phyloP scores from a whole-genome alignment of 2,329 filamentous ascomycete species.

The Trichophyton schoenleinii region DNA sequence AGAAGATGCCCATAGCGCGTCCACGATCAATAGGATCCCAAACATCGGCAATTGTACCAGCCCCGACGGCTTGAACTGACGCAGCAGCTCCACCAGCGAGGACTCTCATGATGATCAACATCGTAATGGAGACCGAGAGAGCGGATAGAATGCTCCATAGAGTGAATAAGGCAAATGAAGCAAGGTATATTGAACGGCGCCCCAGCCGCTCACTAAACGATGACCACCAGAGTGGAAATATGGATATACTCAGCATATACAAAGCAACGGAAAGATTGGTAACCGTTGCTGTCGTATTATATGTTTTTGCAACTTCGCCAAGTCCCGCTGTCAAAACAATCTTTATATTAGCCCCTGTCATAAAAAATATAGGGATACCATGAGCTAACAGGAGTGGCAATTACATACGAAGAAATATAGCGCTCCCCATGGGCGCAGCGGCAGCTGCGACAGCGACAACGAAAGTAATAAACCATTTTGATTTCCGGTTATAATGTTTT shows the following conservation, averaged over 20 bases:
- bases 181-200: constrained; percentile 64
- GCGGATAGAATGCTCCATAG: constrained; percentile 60
- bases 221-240: constrained; percentile 80
- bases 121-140: constrained; percentile 54
- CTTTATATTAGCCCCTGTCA: background rate
- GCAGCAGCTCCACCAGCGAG: constrained; percentile 64
- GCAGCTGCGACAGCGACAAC: constrained; percentile 65
- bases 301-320: constrained; percentile 47
- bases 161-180: constrained; percentile 59
- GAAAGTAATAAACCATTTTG: constrained; percentile 75
- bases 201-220: constrained; percentile 62
- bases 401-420: constrained; percentile 65
- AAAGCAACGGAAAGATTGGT: constrained; percentile 65
- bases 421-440: constrained; percentile 69
- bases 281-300: constrained; percentile 51
- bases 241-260: constrained; percentile 72
- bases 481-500: constrained; percentile 56
- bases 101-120: constrained; percentile 67
- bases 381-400: background rate
- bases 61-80: constrained; percentile 70
- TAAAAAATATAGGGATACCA: background rate
- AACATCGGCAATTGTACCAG: constrained; percentile 69
- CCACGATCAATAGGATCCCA: constrained; percentile 64
- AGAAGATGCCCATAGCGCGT: constrained; percentile 71
- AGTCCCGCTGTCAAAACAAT: constrained; percentile 48